Percentiles rank a stretch among this genome's conserved stretches.
Evolutionary conservation across 1,284 basidiomycete species (phyloP).

Genomic region (Abortiporus biennis): DNA sequence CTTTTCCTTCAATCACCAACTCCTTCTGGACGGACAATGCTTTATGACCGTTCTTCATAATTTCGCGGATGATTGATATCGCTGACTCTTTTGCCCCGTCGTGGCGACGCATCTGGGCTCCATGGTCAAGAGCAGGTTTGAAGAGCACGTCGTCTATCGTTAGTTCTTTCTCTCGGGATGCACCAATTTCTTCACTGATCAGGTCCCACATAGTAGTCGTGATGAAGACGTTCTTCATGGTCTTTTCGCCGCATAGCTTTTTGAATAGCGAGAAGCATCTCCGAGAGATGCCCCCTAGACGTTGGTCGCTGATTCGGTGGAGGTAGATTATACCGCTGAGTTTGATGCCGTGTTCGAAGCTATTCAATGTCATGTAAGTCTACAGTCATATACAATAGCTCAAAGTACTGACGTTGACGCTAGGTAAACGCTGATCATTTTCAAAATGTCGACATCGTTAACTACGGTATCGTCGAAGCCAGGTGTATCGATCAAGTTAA

Average conservation of each 20-base stretch:
- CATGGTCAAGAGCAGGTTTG: conserved; percentile 4
- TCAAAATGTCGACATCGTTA: conserved; percentile 33
- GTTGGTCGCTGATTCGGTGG: conserved; percentile 46
- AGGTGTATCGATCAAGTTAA: conserved; percentile 27
- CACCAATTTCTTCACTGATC: conserved; percentile 18
- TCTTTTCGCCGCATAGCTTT: conserved; percentile 40
- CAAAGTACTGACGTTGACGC: conserved; percentile 3
- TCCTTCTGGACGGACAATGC: conserved; percentile 14
- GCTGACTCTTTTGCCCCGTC: conserved; percentile 4
- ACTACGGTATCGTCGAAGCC: conserved; percentile 34
- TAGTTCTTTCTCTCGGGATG: conserved; percentile 9
- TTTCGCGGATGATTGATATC: neutral
- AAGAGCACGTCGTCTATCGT: conserved; percentile 4
- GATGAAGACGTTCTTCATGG: conserved; percentile 41
- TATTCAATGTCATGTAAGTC: conserved; percentile 10
- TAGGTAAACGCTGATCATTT: conserved; percentile 20
- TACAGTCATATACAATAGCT: neutral
- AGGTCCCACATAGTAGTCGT: conserved; percentile 46
- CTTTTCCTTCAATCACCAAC: conserved; percentile 9
- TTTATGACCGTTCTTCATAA: conserved; percentile 1
- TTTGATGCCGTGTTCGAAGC: conserved; percentile 30
- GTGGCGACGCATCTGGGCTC: conserved; percentile 6
- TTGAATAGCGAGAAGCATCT: conserved; percentile 44
- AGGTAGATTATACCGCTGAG: conserved; percentile 47
- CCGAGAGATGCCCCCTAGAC: conserved; percentile 42